A percentile compares a stretch with the other conserved stretches of the same genome.
Evolutionary conservation across 371 early-diverging fungal species (phyloP).

Genomic region (Mortierella sp.): DNA sequence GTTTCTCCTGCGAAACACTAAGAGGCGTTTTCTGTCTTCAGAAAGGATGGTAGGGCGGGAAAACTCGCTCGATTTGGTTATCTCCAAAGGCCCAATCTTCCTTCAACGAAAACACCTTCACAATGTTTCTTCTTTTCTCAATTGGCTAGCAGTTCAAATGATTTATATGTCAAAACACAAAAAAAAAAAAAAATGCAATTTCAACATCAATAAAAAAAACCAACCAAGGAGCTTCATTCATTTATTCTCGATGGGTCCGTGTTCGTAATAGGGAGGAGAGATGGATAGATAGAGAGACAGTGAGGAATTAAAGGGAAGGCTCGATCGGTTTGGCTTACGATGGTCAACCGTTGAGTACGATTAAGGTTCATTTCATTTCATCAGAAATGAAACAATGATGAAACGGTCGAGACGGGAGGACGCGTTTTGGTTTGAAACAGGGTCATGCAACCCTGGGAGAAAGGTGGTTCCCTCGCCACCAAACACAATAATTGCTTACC

Average conservation of each 20-base stretch:
- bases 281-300: no score
- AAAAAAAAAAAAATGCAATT: not conserved
- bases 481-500: not conserved
- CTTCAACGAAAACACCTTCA: no score
- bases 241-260: not conserved
- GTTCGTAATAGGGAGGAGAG: no score
- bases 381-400: not conserved
- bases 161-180: no score
- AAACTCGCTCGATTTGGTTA: not conserved
- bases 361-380: not conserved
- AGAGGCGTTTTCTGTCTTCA: not conserved
- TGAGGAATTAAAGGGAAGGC: no score
- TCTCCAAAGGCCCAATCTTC: no score
- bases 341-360: not conserved
- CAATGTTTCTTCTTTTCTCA: no score
- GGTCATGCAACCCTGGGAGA: no score
- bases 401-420: not conserved
- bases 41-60: no score
- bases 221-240: not conserved
- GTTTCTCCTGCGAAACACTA: constrained; percentile 42
- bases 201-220: no score
- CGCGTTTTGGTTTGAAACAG: not conserved
- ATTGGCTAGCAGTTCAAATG: no score
- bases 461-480: not conserved
- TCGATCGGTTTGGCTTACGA: not conserved